phyloP scores from a whole-genome alignment of 148 eudicot species.

The Rhododendron ferrugineum region DNA sequence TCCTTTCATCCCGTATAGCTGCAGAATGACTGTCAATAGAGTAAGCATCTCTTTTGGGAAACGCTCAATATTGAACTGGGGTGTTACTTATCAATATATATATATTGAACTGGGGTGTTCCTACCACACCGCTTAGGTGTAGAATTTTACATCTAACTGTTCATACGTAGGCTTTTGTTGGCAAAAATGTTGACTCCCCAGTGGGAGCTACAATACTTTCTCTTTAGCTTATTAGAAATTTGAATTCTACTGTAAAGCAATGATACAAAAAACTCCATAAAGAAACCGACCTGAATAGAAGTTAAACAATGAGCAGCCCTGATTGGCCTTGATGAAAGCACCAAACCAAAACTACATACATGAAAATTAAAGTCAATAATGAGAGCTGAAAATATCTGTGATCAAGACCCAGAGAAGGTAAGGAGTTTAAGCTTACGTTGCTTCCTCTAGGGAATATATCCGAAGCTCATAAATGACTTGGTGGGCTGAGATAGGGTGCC shows the following conservation, averaged over 20 bases:
- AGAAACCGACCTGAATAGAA: constrained; percentile 79
- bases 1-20: not conserved
- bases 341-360: constrained; percentile 65
- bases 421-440: constrained; percentile 50
- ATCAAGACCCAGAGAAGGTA: not conserved
- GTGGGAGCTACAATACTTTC: not conserved
- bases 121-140: not conserved
- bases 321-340: constrained; percentile 90
- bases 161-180: not conserved
- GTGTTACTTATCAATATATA: not conserved
- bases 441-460: constrained; percentile 94
- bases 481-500: constrained; percentile 94
- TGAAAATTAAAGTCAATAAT: not conserved
- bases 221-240: not conserved
- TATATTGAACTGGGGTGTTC: not conserved
- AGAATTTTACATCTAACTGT: not conserved
- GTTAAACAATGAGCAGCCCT: constrained; percentile 99
- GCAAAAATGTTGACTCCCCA: not conserved
- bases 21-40: not conserved
- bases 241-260: not conserved
- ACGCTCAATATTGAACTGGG: not conserved
- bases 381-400: not conserved
- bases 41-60: not conserved
- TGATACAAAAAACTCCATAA: not conserved
- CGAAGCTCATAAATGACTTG: constrained; percentile 92